These are phyloP conservation scores for Mycena leptocephala DNA, from an alignment of 768 basidiomycete species.

Conservation along the genomic window DNA sequence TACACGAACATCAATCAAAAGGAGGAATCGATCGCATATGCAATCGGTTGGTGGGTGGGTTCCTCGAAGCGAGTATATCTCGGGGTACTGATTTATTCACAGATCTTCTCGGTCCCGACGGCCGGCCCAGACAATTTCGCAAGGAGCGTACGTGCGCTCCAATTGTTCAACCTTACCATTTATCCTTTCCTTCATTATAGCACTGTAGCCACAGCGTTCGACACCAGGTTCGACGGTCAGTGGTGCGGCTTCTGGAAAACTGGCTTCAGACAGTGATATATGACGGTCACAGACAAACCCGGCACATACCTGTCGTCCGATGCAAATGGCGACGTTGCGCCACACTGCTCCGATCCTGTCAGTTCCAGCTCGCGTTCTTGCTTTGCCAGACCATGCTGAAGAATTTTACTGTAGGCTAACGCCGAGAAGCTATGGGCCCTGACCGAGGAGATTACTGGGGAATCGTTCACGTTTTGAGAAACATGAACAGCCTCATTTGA, in stretches of 20 bases:
- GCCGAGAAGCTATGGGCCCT: conserved; percentile 1
- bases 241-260: too few relatives aligned
- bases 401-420: background rate
- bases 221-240: conserved; percentile 3
- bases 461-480: background rate
- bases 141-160: conserved; percentile 8
- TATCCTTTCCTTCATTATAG: background rate
- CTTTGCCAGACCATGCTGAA: background rate
- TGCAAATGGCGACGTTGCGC: background rate
- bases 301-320: conserved; percentile 1
- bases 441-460: conserved; percentile 11
- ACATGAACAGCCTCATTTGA: too few relatives aligned
- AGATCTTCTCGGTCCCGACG: background rate
- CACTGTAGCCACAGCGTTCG: conserved; percentile 12
- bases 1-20: background rate
- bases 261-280: too few relatives aligned
- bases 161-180: too few relatives aligned
- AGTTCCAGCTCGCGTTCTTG: background rate
- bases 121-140: conserved; percentile 9
- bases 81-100: too few relatives aligned
- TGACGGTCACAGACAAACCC: conserved; percentile 4
- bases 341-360: conserved; percentile 6
- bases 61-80: too few relatives aligned
- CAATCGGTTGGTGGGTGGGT: too few relatives aligned
- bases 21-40: too few relatives aligned